Evolutionary conservation across 257 asterid species (phyloP).

Genomic region (Echium plantagineum): DNA sequence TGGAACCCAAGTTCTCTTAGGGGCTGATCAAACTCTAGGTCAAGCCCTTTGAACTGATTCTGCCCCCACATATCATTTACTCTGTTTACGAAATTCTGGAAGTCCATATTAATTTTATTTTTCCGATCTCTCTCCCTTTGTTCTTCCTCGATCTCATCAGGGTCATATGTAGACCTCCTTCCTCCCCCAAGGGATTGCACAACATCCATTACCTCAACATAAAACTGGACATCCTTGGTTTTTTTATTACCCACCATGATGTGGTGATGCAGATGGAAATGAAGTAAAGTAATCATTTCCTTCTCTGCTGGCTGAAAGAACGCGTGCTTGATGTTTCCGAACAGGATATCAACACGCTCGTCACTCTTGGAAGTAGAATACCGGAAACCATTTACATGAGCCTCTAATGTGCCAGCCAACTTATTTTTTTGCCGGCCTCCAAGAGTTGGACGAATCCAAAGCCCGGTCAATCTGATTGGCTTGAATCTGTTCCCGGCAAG

Average conservation of each 20-base stretch:
- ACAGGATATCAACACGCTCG: slow-evolving; percentile 59
- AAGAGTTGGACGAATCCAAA: slow-evolving; percentile 70
- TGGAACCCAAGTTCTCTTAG: slow-evolving; percentile 63
- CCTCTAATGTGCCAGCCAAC: slow-evolving; percentile 50
- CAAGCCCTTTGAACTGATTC: slow-evolving; percentile 37
- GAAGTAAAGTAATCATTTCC: slow-evolving; percentile 72
- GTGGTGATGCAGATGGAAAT: slow-evolving; percentile 65
- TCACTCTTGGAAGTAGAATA: slow-evolving; percentile 55
- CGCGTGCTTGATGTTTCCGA: slow-evolving; percentile 52
- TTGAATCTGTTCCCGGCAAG: slow-evolving; percentile 52
- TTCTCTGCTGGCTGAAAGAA: slow-evolving; percentile 78
- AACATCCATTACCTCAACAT: slow-evolving; percentile 71
- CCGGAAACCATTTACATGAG: slow-evolving; percentile 61
- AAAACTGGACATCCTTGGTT: slow-evolving; percentile 67
- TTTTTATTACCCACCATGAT: slow-evolving; percentile 75
- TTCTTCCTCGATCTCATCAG: slow-evolving; percentile 84
- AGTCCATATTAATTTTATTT: slow-evolving; percentile 61
- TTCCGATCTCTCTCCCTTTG: slow-evolving; percentile 74
- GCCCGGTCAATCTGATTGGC: slow-evolving; percentile 50
- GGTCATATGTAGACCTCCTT: slow-evolving; percentile 60
- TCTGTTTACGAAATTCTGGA: slow-evolving; percentile 53
- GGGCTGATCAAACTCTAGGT: slow-evolving; percentile 71
- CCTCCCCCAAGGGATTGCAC: slow-evolving; percentile 68
- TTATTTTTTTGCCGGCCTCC: slow-evolving; percentile 63
- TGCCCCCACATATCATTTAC: slow-evolving; percentile 67